These are phyloP conservation scores for Thalassiosira delicatula DNA, from an alignment of 352 stramenopile genomes.

Conservation along the genomic window DNA sequence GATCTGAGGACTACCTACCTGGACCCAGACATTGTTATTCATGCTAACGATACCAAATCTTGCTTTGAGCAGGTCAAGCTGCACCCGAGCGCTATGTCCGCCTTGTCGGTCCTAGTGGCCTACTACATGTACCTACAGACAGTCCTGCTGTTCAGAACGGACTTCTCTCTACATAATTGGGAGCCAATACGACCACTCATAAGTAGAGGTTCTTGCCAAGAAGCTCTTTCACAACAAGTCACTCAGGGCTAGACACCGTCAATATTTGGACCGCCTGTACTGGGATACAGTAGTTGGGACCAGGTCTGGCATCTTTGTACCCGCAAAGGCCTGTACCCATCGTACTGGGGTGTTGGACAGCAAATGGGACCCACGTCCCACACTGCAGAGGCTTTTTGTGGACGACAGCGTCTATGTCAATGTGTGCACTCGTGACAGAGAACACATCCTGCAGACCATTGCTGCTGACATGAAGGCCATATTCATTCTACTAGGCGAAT, in stretches of 20 bases:
- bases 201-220: constrained; percentile 14
- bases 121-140: not conserved
- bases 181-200: constrained; percentile 3
- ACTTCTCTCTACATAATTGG: constrained; percentile 35
- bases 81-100: not conserved
- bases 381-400: constrained; percentile 41
- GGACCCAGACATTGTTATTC: not conserved
- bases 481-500: constrained; percentile 25
- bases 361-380: not conserved
- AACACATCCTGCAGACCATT: constrained; percentile 30
- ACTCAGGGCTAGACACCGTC: constrained; percentile 10
- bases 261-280: constrained; percentile 31
- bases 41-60: constrained; percentile 12
- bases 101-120: not conserved
- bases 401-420: constrained; percentile 39
- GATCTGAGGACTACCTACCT: constrained; percentile 15
- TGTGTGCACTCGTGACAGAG: not conserved
- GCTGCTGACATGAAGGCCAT: constrained; percentile 43
- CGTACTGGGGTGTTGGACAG: constrained; percentile 4
- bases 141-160: constrained; percentile 22
- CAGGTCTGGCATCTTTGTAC: not conserved
- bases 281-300: not conserved
- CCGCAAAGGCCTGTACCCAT: not conserved
- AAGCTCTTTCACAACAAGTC: constrained; percentile 18
- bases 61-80: constrained; percentile 8